Base-by-base conservation (phyloP, 2,329 filamentous ascomycete genomes). In the Aspergillus hiratsukae region DNA sequence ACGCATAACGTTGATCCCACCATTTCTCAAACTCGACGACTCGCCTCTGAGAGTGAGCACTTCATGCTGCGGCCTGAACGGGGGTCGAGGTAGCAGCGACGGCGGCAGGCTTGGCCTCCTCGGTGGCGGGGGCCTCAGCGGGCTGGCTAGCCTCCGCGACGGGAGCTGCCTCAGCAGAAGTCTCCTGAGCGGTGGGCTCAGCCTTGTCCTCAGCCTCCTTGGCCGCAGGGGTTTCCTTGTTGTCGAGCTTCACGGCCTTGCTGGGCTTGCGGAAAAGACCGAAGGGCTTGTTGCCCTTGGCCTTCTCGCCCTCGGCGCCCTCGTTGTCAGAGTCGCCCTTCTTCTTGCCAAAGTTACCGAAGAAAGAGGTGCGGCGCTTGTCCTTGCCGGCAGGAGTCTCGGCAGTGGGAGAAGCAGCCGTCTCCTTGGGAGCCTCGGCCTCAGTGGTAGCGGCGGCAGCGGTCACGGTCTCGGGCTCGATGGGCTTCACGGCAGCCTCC, bases 331-430 rank as follows among this genome's bases (percentile, higher is more conserved):
- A 72, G n/a, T 75, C 72, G 60, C 80, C 68, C 69, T 79, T 81
- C 73, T 78, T 78, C 70, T 77, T 72, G 57, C 78, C 76, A 56
- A 82, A 77, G 70, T 76, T 80, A 62, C 78, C 78, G 69, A 83
- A 84, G 69, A 78, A 76, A 66, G 80, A 83, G 66, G 75, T 78
- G 68, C 75, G 78, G 62, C 77, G 79, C 73, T 80, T 78, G 61
- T 77, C 74, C 68, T 78, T 77, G 58, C 68, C 72, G 59, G 66
- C 72, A 51, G 68, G 71, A 28, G 72, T 64, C 61, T 70, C 69
- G 35, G 65, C 64, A 35, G 64, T 63, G 25, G 70, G 61, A 21
- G 71, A 61, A 45, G 68, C 61, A 25, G 69, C 56, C 29, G 64
- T 43, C 11, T 68, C 65, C 66, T 76, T 72, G 46, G 70, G 59